phyloP scores from a whole-genome alignment of 495 filamentous ascomycete genomes.

The Lepraria neglecta region DNA sequence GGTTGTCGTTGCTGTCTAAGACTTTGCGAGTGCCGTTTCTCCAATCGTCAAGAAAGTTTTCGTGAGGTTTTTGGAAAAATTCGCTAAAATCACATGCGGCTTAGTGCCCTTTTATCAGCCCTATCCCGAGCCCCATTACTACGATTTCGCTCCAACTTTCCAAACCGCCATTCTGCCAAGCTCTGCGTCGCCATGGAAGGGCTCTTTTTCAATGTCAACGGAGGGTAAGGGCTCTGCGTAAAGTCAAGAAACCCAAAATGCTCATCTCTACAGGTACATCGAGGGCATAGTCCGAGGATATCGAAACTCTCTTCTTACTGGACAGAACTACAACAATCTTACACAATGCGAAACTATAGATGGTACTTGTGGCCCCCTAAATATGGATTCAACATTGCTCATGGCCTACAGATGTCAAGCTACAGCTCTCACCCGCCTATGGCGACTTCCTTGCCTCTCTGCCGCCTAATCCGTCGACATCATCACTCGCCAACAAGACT shows the following conservation, averaged over 20 bases:
- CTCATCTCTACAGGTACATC: constrained; percentile 62
- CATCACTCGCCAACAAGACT: constrained; percentile 85
- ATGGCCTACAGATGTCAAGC: constrained; percentile 71
- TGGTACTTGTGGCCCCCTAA: constrained; percentile 48
- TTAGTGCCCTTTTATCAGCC: constrained; percentile 2
- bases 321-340: constrained; percentile 90
- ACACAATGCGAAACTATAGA: constrained; percentile 98
- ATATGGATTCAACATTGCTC: background rate
- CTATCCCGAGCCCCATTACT: background rate
- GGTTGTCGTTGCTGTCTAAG: background rate
- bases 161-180: background rate
- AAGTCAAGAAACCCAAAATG: background rate
- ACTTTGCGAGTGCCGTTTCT: constrained; percentile 7
- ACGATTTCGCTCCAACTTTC: background rate
- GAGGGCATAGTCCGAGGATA: constrained; percentile 97
- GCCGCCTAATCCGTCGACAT: constrained; percentile 94
- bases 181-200: constrained; percentile 69
- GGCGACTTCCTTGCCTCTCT: constrained; percentile 94
- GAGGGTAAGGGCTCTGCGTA: constrained; percentile 58
- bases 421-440: constrained; percentile 93
- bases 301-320: constrained; percentile 84
- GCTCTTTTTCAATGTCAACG: constrained; percentile 91
- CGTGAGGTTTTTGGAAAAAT: constrained; percentile 8
- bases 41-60: constrained; percentile 20
- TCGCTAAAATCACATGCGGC: constrained; percentile 5